Base-by-base conservation (phyloP, 768 basidiomycete species). In the Cystofilobasidium bisporidii region DNA sequence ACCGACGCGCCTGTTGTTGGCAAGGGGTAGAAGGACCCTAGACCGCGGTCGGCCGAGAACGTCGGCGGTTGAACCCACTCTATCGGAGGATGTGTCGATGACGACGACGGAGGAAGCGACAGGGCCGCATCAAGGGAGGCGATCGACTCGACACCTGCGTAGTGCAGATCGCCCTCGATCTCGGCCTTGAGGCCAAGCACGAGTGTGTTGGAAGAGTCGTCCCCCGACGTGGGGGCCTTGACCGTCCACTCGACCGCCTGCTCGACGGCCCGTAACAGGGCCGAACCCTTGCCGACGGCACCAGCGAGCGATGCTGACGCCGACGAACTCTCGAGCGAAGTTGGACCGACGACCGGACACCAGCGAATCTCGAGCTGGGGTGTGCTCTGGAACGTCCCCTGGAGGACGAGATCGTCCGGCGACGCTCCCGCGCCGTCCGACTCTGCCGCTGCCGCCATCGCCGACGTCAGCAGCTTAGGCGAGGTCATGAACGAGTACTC, bases 311-410 rank as follows among this genome's bases (percentile, higher is more conserved):
- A 41, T 9, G 40, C 40, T 17, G 40, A 41, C 40, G 45, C 47
- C 0, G 62, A 38, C 10, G 48, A 38, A 28, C 48, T 50, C 43
- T 55, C 62, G 22, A 32, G 15, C 3, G 41, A 17, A 40, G 15
- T 18, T 24, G 63, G n/a, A n/a, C n/a, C 36, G 22, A 33, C 33
- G 5, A 33, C 33, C 14, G 48, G 33, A 10, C 36, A 32, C 65
- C 65, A 66, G 24, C 65, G 41, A 36, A 66, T 66, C 50, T 66
- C 65, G 30, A 66, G 65, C 32, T 26, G 36, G 3, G 65, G 45
- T 15, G 65, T 66, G 58, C 58, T 60, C 50, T 66, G 65, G 47
- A 66, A 66, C 17, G 65, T 66, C 12, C 65, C 65, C 10, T 50
- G 41, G 12, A 66, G 59, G 0, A 58, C 40, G 22, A 60, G 58